Evolutionary conservation across 2,329 filamentous ascomycete species (phyloP), one percentile per base, ranked within the genome.

Genomic region (Huntiella decipiens): DNA sequence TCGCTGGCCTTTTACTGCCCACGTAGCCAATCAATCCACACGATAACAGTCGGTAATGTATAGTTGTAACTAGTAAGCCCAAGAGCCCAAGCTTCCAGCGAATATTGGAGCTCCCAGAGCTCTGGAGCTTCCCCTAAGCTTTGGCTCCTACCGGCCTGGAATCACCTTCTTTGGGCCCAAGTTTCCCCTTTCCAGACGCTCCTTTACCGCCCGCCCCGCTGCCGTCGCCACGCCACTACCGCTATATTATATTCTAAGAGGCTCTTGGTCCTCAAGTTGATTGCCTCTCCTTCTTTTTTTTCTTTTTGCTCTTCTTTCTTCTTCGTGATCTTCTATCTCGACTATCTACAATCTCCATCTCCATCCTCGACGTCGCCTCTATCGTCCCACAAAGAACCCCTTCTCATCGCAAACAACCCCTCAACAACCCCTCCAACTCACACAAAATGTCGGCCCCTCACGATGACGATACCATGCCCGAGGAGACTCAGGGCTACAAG

Each of bases 401-500:
- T 51, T 52, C 43, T 50, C 39, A 45, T 17, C 35, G 22, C 22
- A 28, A 28, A 28, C 22, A 28, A 28, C 22, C 22, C 22, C 2
- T 28, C 22, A 28, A 28, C 22, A 28, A 28, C 22, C 22, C 22
- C 22, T 28, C 22, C 22, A 28, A 28, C 22, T 28, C 22, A 10
- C 22, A 28, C 22, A 28, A 28, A 28, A 28, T 28, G 22, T 28
- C 22, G 22, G 70, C 77, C 54, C 72, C 76, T 56, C 67, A 74
- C 58, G 68, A 79, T 53, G 85, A 94, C 51, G 88, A 96, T 58
- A 76, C 88, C 54, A 70, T 82, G 63, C 80, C 85, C 53, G 82
- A 91, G 68, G 74, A 80, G 67, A 95, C 87, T 54, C 79, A 87
- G 66, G 88, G 88, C 61, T 96, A 95, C 79, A 95, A 92, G 77